Base-by-base conservation (phyloP, 2,329 filamentous ascomycete genomes). In the Scedosporium apiospermum region DNA sequence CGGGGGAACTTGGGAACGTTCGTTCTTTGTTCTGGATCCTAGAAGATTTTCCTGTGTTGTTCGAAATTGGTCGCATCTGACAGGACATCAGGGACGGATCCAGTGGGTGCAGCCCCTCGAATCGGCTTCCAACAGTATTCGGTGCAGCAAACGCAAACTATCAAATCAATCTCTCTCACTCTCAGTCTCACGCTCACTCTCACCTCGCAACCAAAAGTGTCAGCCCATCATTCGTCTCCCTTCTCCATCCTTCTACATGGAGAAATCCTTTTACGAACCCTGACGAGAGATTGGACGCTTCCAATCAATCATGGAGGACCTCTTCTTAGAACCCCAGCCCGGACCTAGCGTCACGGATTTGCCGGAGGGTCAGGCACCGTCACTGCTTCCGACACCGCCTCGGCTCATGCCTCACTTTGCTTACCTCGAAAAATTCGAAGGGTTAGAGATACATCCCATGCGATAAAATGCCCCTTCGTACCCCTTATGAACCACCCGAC, bases 341-440 rank as follows among this genome's bases (percentile, higher is more conserved):
- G 26, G 34, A 21, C 18, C 59, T 44, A n/a, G 9, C 26, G 6
- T 30, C 30, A 12, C 55, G 34, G 46, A 57, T 14, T n/a, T 27
- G 21, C 12, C 3, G 23, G 51, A 27, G 23, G n/a, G 18, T 6
- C 60, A 55, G 30, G 9, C 30, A 18, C 16, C 60, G 26, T 14
- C 10, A n/a, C 21, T 51, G 44, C 60, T 16, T 12, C 49, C 30
- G 10, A 12, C 60, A 4, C 49, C 49, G 18, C 26, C 30, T 30
- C 51, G 12, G 23, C 10, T 57, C 44, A 42, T 57, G 21, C 60
- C 60, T 26, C 60, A 61, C 21, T 61, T 61, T 51, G 46, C 60
- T 42, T 61, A 61, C 18, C 30, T 51, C 4, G 60, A 61, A 34
- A 57, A 16, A 18, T 61, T 61, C 27, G 30, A 61, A 27, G 60